Conservation (phyloP, 2,329 filamentous ascomycete species). For the Chrysoporthe cubensis region DNA sequence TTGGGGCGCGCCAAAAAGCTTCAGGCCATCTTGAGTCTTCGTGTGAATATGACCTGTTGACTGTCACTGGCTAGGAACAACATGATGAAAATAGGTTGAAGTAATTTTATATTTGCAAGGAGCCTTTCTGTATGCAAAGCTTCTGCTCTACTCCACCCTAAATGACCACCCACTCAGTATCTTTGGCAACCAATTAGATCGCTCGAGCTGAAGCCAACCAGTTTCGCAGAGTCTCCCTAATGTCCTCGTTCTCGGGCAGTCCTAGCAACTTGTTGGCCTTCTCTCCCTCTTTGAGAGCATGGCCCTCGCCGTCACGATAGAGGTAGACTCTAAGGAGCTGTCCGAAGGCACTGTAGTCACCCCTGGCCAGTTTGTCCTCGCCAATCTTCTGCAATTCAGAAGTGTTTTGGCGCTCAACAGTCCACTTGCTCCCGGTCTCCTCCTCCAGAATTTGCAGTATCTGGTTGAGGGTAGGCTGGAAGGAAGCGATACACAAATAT, state of each 20-base stretch:
- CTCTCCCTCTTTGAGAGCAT: conserved; percentile 33
- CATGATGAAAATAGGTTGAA: neutral
- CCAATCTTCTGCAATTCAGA: conserved; percentile 43
- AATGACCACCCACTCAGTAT: neutral
- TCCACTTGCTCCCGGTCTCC: conserved; percentile 54
- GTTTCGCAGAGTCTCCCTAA: conserved; percentile 24
- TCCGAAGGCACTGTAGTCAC: conserved; percentile 42
- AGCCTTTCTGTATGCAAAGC: neutral
- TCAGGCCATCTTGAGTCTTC: too few species aligned
- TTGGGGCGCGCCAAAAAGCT: neutral
- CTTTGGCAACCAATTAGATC: neutral
- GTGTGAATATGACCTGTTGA: too few species aligned
- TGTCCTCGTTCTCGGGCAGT: conserved; percentile 30
- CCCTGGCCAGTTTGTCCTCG: conserved; percentile 46
- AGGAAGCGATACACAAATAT: conserved; percentile 60
- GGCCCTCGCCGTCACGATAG: conserved; percentile 41
- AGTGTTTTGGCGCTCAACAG: conserved; percentile 44
- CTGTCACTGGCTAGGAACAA: too few species aligned
- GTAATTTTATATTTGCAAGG: neutral
- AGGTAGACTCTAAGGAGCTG: conserved; percentile 38
- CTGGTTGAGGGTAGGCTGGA: conserved; percentile 61
- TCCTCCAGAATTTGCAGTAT: conserved; percentile 58
- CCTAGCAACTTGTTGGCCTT: conserved; percentile 36
- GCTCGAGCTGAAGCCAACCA: conserved; percentile 21
- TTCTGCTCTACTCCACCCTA: neutral